Evolutionary conservation across 1,284 basidiomycete species (phyloP).

Genomic region (Pyrrhoderma lamaoense): DNA sequence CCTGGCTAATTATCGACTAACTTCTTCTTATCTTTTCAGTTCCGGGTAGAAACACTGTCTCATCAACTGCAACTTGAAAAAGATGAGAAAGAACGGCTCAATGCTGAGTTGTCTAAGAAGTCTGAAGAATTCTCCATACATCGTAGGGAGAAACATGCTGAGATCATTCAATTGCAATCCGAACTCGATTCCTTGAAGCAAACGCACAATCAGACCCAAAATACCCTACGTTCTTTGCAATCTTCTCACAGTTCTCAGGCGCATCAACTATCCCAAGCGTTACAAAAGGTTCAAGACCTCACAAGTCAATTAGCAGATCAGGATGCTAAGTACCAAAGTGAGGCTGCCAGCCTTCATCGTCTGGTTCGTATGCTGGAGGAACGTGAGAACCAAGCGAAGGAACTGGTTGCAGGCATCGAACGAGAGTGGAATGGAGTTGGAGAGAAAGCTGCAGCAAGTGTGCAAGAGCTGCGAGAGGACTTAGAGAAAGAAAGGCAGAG

Average conservation of each 20-base stretch:
- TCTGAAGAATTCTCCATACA: constrained; percentile 69
- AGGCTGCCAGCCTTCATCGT: constrained; percentile 63
- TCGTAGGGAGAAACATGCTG: constrained; percentile 64
- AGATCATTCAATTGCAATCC: constrained; percentile 66
- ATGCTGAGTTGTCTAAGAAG: constrained; percentile 53
- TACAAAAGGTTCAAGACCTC: constrained; percentile 65
- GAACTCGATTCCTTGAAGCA: constrained; percentile 63
- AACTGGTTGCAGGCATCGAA: constrained; percentile 72
- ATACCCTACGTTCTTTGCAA: constrained; percentile 63
- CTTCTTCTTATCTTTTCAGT: constrained; percentile 37
- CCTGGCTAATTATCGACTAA: no score
- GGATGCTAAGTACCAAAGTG: constrained; percentile 69
- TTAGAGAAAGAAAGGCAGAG: constrained; percentile 54
- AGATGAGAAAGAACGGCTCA: constrained; percentile 61
- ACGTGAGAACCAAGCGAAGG: constrained; percentile 71
- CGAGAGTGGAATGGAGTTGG: constrained; percentile 68
- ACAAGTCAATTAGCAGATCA: constrained; percentile 70
- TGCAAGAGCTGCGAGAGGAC: constrained; percentile 57
- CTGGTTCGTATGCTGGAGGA: constrained; percentile 77
- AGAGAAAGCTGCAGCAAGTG: constrained; percentile 60
- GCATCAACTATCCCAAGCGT: constrained; percentile 61
- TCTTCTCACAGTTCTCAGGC: constrained; percentile 58
- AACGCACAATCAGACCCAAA: constrained; percentile 51
- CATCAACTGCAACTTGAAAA: constrained; percentile 73
- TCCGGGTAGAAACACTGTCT: constrained; percentile 69